Percentiles rank a stretch among this genome's conserved stretches.
These are phyloP conservation scores for Scutellaria minor DNA, from an alignment of 257 asterid species.

Conservation along the genomic window DNA sequence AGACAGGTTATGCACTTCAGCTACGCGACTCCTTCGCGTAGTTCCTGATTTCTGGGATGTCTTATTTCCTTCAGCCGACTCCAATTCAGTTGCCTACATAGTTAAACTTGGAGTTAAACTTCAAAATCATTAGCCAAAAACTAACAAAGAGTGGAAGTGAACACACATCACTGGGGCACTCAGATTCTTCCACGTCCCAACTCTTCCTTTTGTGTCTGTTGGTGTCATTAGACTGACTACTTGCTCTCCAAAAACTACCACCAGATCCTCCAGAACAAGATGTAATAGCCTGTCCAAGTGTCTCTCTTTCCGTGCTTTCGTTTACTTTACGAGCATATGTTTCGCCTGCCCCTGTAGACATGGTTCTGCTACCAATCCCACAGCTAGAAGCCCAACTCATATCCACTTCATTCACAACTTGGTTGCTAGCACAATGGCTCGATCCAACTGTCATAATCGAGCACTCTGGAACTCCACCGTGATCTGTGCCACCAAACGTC, in stretches of 20 bases:
- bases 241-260: slow-evolving; percentile 58
- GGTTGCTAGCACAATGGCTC: slow-evolving; percentile 86
- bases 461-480: slow-evolving; percentile 33
- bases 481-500: slow-evolving; percentile 8
- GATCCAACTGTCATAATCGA: slow-evolving; percentile 63
- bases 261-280: slow-evolving; percentile 78
- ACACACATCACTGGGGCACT: slow-evolving; percentile 75
- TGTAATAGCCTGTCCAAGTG: slow-evolving; percentile 45
- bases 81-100: slow-evolving; percentile 66
- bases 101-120: neutral
- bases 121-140: neutral
- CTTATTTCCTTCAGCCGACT: slow-evolving; percentile 64
- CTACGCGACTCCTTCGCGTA: slow-evolving; percentile 74
- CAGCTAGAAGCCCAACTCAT: slow-evolving; percentile 51
- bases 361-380: slow-evolving; percentile 37
- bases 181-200: slow-evolving; percentile 64
- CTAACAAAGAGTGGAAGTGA: neutral
- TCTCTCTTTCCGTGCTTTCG: slow-evolving; percentile 49
- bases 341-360: slow-evolving; percentile 38
- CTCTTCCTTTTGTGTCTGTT: slow-evolving; percentile 63
- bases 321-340: slow-evolving; percentile 39
- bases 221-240: slow-evolving; percentile 48
- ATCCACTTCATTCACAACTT: slow-evolving; percentile 49
- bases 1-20: slow-evolving; percentile 87
- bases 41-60: slow-evolving; percentile 54